Conservation (phyloP, 495 filamentous ascomycete genomes). For the Antarctomyces pellizariae region DNA sequence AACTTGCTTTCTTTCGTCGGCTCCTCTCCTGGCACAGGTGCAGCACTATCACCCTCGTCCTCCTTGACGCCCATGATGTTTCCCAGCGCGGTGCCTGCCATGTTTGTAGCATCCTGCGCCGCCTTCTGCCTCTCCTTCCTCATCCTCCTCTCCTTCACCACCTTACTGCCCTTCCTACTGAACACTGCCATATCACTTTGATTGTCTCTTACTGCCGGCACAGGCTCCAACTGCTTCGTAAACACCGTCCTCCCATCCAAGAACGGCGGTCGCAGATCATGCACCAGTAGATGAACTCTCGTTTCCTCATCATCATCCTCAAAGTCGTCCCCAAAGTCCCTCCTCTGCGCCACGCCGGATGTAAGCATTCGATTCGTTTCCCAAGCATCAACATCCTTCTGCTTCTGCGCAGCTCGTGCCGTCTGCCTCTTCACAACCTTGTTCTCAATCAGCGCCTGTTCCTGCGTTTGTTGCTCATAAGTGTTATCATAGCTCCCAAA, state of each 20-base stretch:
- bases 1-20: conserved; percentile 61
- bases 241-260: conserved; percentile 88
- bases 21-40: conserved; percentile 51
- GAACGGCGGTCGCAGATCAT: conserved; percentile 88
- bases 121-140: conserved; percentile 88
- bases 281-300: conserved; percentile 74
- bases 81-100: conserved; percentile 76
- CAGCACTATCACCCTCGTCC: conserved; percentile 77
- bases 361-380: conserved; percentile 97
- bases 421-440: conserved; percentile 45
- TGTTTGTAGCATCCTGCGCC: conserved; percentile 83
- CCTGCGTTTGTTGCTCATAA: conserved; percentile 49
- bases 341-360: conserved; percentile 78
- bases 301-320: conserved; percentile 82
- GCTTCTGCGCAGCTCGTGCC: conserved; percentile 54
- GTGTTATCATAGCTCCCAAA: conserved; percentile 41
- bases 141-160: conserved; percentile 75
- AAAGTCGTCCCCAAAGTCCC: conserved; percentile 59
- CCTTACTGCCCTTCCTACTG: conserved; percentile 80
- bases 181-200: conserved; percentile 99
- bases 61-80: conserved; percentile 91
- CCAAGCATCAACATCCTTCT: conserved; percentile 92
- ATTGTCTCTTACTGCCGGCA: conserved; percentile 77
- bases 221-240: conserved; percentile 89
- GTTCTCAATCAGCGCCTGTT: conserved; percentile 47